A percentile compares a stretch with the other conserved stretches of the same genome.
phyloP scores from a whole-genome alignment of 768 basidiomycete species.

The Psilocybe azurescens region DNA sequence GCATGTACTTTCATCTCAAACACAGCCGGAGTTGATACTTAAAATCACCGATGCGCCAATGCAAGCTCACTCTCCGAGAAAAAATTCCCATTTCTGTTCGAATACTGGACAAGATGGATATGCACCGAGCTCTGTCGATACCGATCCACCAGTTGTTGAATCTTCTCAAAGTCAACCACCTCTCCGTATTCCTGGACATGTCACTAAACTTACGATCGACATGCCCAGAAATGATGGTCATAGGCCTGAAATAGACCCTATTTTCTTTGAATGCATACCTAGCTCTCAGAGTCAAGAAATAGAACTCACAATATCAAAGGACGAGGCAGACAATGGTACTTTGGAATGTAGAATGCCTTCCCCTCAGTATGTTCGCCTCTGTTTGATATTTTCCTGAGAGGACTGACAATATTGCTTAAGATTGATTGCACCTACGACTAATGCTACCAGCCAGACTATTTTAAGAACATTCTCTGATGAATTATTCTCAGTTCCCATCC shows the following conservation, averaged over 20 bases:
- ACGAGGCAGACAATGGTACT: background rate
- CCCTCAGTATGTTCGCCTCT: background rate
- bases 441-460: background rate
- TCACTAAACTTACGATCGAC: background rate
- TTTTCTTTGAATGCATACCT: constrained; percentile 37
- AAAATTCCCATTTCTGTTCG: background rate
- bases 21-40: constrained; percentile 25
- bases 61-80: background rate
- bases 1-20: constrained; percentile 42
- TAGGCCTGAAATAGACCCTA: constrained; percentile 1
- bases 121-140: background rate
- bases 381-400: background rate
- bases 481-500: constrained; percentile 26
- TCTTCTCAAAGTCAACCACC: constrained; percentile 44
- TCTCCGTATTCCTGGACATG: constrained; percentile 25
- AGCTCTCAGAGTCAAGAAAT: constrained; percentile 53
- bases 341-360: background rate
- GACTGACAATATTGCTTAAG: background rate
- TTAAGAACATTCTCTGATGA: constrained; percentile 26
- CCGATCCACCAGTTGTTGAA: constrained; percentile 23
- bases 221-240: background rate
- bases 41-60: background rate
- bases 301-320: constrained; percentile 32
- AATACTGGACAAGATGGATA: background rate
- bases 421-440: background rate